Conservation (phyloP, 1,284 basidiomycete genomes). For the Cutaneotrichosporon arboriforme region DNA sequence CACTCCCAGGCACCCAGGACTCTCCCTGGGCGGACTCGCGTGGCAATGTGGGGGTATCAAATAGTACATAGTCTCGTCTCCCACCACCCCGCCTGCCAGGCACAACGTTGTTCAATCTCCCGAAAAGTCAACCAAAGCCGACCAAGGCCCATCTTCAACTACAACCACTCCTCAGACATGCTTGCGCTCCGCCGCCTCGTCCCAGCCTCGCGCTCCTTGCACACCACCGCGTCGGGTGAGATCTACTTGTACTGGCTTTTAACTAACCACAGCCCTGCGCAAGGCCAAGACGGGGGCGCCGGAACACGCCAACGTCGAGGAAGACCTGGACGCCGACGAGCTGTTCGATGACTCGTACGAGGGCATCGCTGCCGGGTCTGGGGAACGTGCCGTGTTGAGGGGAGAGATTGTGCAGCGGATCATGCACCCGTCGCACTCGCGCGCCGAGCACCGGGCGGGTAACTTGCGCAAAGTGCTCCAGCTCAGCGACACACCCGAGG, state of each 20-base stretch:
- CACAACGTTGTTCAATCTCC: not conserved
- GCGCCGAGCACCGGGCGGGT: slow-evolving; percentile 8
- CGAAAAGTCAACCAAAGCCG: slow-evolving; percentile 6
- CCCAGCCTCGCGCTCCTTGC: slow-evolving; percentile 11
- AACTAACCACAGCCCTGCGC: not conserved
- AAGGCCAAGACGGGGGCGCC: slow-evolving; percentile 11
- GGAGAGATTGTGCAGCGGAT: slow-evolving; percentile 2
- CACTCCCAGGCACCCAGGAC: not conserved
- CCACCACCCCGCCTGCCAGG: not conserved
- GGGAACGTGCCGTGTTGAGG: slow-evolving; percentile 9
- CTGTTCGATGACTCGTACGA: slow-evolving; percentile 9
- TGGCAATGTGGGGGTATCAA: not conserved
- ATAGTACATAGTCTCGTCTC: not conserved
- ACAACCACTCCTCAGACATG: slow-evolving; percentile 4
- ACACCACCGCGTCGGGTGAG: slow-evolving; percentile 10
- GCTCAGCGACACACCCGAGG: slow-evolving; percentile 13
- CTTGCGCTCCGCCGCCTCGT: slow-evolving; percentile 17
- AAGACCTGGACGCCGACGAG: slow-evolving; percentile 8
- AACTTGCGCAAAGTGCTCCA: slow-evolving; percentile 20
- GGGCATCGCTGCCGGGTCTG: not conserved
- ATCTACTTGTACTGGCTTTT: too few relatives aligned
- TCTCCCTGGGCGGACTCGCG: not conserved
- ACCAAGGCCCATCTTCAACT: not conserved
- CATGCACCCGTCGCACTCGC: slow-evolving; percentile 3
- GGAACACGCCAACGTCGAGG: slow-evolving; percentile 8